Evolutionary conservation across 176 grass and related monocot genomes (phyloP).

Genomic region (Cymbopogon citratus): DNA sequence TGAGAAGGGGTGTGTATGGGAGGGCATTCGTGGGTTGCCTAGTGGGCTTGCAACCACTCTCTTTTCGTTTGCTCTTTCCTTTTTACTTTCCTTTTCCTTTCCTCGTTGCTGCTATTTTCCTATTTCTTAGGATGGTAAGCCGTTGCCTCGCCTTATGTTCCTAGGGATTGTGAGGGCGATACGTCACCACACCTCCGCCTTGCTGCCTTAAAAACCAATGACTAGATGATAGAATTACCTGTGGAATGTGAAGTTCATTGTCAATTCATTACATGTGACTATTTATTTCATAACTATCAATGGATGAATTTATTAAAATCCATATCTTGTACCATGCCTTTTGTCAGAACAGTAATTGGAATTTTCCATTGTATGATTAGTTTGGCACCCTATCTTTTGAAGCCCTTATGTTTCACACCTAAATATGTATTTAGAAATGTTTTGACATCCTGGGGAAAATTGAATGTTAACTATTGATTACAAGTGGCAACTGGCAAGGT

Average conservation of each 20-base stretch:
- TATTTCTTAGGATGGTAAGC: background rate
- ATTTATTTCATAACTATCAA: background rate
- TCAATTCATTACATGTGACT: background rate
- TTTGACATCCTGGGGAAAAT: background rate
- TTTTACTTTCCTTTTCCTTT: background rate
- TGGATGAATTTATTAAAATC: background rate
- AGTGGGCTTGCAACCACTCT: background rate
- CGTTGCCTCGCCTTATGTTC: background rate
- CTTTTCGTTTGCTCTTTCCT: background rate
- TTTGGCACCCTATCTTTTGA: background rate
- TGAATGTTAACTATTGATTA: background rate
- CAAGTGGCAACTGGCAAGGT: background rate
- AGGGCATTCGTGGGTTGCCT: background rate
- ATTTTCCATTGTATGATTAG: background rate
- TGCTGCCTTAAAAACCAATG: background rate
- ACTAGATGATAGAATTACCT: background rate
- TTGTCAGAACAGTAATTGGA: background rate
- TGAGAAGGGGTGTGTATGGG: background rate
- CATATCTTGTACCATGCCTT: background rate
- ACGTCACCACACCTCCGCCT: background rate
- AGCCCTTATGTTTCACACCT: background rate
- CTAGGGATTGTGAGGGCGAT: background rate
- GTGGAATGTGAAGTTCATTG: background rate
- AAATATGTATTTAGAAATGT: background rate
- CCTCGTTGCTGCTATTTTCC: background rate